Evolutionary conservation across 2,329 filamentous ascomycete species (phyloP).

Genomic region (Fusarium tuaranense): DNA sequence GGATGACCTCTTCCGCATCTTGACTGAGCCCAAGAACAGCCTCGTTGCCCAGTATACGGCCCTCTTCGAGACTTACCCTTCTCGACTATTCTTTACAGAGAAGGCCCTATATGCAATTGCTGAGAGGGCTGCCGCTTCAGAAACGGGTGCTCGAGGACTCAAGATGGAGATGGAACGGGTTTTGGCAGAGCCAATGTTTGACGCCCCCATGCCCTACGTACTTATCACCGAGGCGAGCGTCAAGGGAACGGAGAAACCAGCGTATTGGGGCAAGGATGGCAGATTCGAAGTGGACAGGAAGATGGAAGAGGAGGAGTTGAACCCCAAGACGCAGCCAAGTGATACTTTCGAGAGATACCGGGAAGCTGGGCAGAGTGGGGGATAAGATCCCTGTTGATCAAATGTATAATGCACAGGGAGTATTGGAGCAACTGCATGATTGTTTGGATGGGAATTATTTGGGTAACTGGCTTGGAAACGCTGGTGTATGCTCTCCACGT

Average conservation of each 20-base stretch:
- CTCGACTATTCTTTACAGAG: constrained; percentile 85
- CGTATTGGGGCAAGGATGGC: constrained; percentile 77
- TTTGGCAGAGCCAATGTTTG: constrained; percentile 83
- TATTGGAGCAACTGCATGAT: constrained; percentile 28
- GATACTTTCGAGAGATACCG: constrained; percentile 56
- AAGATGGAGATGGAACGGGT: constrained; percentile 86
- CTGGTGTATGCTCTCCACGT: constrained; percentile 21
- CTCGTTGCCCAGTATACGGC: constrained; percentile 90
- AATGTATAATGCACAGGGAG: constrained; percentile 1
- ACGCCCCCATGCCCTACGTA: constrained; percentile 81
- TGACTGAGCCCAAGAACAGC: constrained; percentile 92
- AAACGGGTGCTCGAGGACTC: constrained; percentile 82
- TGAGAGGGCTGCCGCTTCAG: constrained; percentile 67
- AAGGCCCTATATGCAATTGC: constrained; percentile 86
- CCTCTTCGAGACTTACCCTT: constrained; percentile 84
- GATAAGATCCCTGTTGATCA: constrained; percentile 45
- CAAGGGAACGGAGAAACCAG: constrained; percentile 68
- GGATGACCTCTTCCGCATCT: constrained; percentile 80
- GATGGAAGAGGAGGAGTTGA: constrained; percentile 71
- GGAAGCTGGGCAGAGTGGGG: constrained; percentile 62
- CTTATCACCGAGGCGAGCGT: constrained; percentile 79
- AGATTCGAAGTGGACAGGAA: constrained; percentile 76
- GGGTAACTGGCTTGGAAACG: constrained; percentile 25
- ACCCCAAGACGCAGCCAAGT: constrained; percentile 32
- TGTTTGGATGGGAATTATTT: constrained; percentile 23